phyloP scores from a whole-genome alignment of 805 yeast species.

The Saccharomycopsis guyanensis region DNA sequence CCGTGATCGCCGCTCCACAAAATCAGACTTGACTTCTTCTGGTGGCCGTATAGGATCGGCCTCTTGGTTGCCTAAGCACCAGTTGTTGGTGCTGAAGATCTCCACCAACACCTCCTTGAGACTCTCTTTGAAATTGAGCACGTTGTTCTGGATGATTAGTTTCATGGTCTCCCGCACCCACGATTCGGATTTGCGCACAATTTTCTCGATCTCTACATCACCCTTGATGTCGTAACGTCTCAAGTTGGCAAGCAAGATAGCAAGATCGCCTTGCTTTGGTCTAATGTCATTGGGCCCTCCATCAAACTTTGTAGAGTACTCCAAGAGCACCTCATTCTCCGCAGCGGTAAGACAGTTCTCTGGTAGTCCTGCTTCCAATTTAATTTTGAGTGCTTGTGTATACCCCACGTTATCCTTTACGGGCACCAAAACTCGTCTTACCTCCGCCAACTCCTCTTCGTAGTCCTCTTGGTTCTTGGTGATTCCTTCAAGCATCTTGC shows the following conservation, averaged over 20 bases:
- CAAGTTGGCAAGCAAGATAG: constrained; percentile 22
- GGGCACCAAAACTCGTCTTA: constrained; percentile 1
- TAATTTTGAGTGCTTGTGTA: background rate
- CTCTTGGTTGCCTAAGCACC: constrained; percentile 1
- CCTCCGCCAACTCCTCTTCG: constrained; percentile 20
- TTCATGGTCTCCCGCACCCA: constrained; percentile 32
- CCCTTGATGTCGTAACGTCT: constrained; percentile 20
- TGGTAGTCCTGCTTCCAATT: constrained; percentile 13
- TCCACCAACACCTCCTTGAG: constrained; percentile 14
- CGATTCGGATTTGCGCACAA: constrained; percentile 27
- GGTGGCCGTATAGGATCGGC: constrained; percentile 7
- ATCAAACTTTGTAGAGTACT: constrained; percentile 22
- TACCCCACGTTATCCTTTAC: constrained; percentile 15
- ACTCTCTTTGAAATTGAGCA: constrained; percentile 24
- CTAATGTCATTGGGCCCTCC: constrained; percentile 30
- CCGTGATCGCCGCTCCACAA: constrained; percentile 25
- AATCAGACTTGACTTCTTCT: constrained; percentile 8
- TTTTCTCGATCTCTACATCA: constrained; percentile 20
- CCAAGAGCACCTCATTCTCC: constrained; percentile 5
- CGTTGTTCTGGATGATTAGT: constrained; percentile 31
- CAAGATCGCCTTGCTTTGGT: constrained; percentile 27
- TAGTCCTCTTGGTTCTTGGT: constrained; percentile 10
- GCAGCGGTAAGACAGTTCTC: constrained; percentile 9
- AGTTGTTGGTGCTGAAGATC: constrained; percentile 2
- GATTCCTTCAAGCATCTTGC: background rate